phyloP scores from a whole-genome alignment of 768 basidiomycete genomes.

The Hypsizygus marmoreus region DNA sequence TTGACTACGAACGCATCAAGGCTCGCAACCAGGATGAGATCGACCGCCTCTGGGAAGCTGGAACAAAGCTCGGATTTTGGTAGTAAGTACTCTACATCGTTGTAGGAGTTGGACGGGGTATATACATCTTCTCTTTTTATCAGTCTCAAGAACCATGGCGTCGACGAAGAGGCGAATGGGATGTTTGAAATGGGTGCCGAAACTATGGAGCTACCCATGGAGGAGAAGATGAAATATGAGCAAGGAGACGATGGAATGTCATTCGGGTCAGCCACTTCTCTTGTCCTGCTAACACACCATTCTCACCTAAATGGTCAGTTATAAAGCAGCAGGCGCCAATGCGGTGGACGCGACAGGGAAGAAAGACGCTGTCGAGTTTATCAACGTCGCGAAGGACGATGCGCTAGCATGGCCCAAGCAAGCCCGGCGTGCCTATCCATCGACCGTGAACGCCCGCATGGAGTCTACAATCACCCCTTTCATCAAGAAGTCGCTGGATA shows the following conservation, averaged over 20 bases:
- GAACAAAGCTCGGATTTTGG: constrained; percentile 65
- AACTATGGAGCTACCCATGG: constrained; percentile 52
- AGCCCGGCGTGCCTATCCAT: constrained; percentile 59
- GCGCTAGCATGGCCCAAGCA: constrained; percentile 57
- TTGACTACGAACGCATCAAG: constrained; percentile 54
- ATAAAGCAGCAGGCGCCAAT: constrained; percentile 65
- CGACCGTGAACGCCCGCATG: constrained; percentile 51
- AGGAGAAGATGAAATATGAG: constrained; percentile 60
- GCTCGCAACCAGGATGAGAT: constrained; percentile 44
- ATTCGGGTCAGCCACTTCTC: constrained; percentile 34
- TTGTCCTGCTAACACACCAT: neutral
- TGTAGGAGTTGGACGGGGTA: neutral
- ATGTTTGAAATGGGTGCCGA: constrained; percentile 62
- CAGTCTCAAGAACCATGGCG: constrained; percentile 60
- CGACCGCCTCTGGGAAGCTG: constrained; percentile 56
- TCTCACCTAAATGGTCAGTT: constrained; percentile 34
- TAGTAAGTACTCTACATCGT: constrained; percentile 45
- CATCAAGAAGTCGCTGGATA: constrained; percentile 54
- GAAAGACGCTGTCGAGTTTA: constrained; percentile 59
- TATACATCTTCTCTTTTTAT: neutral
- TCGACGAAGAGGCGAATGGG: constrained; percentile 42
- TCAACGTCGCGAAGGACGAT: constrained; percentile 73
- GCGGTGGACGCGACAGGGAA: constrained; percentile 63
- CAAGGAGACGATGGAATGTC: constrained; percentile 51
- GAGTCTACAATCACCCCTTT: constrained; percentile 52